Base-by-base conservation (phyloP, 1,284 basidiomycete genomes). In the Papiliotrema fonsecae region DNA sequence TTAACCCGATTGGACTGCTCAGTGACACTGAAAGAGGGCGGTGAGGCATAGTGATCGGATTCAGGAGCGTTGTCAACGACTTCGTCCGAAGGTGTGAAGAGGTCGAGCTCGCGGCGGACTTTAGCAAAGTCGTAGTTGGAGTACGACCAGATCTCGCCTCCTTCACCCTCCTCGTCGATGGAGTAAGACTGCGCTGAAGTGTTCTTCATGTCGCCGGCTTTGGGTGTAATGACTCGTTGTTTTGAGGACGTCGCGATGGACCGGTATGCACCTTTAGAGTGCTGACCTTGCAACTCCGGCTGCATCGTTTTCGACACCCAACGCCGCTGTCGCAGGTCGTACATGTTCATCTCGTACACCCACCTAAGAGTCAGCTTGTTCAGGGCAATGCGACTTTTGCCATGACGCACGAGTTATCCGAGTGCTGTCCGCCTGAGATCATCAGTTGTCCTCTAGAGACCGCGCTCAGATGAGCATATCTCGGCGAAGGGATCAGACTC, bases 371-470 rank as follows among this genome's bases (percentile, higher is more conserved):
- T 83, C 57, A 88, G 81, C 47, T n/a, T 9, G 1, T 35, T 45
- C 13, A 11, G 10, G 36, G 6, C 31, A 16, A 30, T n/a, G 19
- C 13, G 18, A 22, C 4, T 28, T 21, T 28, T 16, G 4, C n/a
- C 4, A 18, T 9, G 37, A 62, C 64, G 47, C 36, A 67, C 50
- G 74, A 69, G 54, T 79, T 79, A 44, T 72, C 67, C 6, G 75
- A 56, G 67, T 96, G 88, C 68, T 97, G 93, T 3, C 93, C 93
- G 9, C 93, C 93, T 46, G 94, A 89, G 62, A 97, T 81, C 70
- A 93, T 86, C n/a, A 97, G 80, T 34, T 84, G 80, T 66, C 87
- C 82, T 6, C 84, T 78, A 10, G 88, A 86, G 37, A 93, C 79
- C 9, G 88, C 84, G 27, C 87, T 90, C 14, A 94, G 78, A 69